Percentiles rank a stretch among this genome's conserved stretches.
These are phyloP conservation scores for Globisporangium perplexum DNA, from an alignment of 352 stramenopile species.

Conservation along the genomic window DNA sequence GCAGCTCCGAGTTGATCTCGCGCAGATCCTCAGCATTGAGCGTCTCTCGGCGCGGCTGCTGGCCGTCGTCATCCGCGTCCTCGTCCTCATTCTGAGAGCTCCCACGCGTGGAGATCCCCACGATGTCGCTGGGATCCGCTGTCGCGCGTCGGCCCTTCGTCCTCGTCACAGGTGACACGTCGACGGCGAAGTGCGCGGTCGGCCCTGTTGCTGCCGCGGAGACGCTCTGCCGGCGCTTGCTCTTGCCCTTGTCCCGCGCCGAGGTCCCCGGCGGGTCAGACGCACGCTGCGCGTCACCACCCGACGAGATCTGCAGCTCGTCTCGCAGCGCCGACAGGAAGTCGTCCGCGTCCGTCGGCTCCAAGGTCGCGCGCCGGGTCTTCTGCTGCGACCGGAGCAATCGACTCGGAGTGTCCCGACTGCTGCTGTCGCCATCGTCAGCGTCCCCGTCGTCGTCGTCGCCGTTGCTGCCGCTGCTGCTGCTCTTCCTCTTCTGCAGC, in stretches of 20 bases:
- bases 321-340: constrained; percentile 38
- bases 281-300: neutral
- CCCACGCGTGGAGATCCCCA: neutral
- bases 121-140: constrained; percentile 42
- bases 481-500: constrained; percentile 17
- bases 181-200: neutral
- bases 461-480: neutral
- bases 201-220: neutral
- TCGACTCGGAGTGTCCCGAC: neutral
- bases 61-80: constrained; percentile 6
- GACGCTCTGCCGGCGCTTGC: constrained; percentile 6
- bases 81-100: neutral
- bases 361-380: constrained; percentile 40
- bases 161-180: constrained; percentile 20
- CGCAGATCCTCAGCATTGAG: constrained; percentile 48
- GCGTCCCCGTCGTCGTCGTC: constrained; percentile 2
- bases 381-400: constrained; percentile 6
- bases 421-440: neutral
- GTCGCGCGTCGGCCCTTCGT: constrained; percentile 33
- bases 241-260: constrained; percentile 1
- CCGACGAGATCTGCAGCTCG: constrained; percentile 5
- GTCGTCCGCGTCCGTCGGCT: constrained; percentile 33
- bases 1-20: constrained; percentile 27
- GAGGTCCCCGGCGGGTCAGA: neutral
- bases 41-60: constrained; percentile 36